These are phyloP conservation scores for Pseudocercospora cruenta DNA, from an alignment of 2,329 filamentous ascomycete species.

Conservation along the genomic window DNA sequence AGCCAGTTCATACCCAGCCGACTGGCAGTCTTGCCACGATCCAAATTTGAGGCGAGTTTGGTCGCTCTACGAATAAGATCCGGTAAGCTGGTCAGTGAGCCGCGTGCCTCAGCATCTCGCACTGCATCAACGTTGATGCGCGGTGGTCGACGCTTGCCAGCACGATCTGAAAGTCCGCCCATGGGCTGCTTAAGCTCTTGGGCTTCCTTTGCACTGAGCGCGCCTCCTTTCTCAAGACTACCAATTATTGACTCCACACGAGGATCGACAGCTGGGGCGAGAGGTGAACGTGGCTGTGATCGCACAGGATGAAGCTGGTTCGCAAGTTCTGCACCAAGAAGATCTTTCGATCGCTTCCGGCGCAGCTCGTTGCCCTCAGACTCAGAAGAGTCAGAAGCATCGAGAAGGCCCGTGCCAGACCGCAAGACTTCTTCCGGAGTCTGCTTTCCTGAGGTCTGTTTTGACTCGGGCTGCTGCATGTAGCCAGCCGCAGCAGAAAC, in stretches of 20 bases:
- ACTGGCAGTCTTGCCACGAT: conserved; percentile 73
- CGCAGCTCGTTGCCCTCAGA: conserved; percentile 15
- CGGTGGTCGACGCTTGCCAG: conserved; percentile 61
- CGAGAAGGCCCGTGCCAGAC: conserved; percentile 41
- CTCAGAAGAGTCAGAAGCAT: conserved; percentile 41
- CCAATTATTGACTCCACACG: conserved; percentile 34
- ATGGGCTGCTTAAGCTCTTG: conserved; percentile 37
- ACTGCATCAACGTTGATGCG: conserved; percentile 82
- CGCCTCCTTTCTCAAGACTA: conserved; percentile 40
- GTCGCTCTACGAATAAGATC: conserved; percentile 91
- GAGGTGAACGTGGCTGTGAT: conserved; percentile 30
- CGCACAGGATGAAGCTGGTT: conserved; percentile 22
- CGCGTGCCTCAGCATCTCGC: conserved; percentile 77
- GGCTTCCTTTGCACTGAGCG: conserved; percentile 35
- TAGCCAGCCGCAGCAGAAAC: not conserved
- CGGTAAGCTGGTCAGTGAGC: conserved; percentile 87
- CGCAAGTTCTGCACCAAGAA: conserved; percentile 21
- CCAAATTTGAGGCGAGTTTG: conserved; percentile 81
- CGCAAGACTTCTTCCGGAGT: conserved; percentile 35
- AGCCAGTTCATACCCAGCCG: conserved; percentile 58
- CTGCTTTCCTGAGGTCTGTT: conserved; percentile 13
- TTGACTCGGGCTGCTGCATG: not conserved
- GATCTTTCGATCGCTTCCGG: conserved; percentile 29
- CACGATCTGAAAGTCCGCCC: conserved; percentile 45
- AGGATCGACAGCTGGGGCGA: conserved; percentile 31